Percentiles rank a stretch among this genome's conserved stretches.
Evolutionary conservation across 208 protist genomes (phyloP).

Genomic region (Leishmania turanica): DNA sequence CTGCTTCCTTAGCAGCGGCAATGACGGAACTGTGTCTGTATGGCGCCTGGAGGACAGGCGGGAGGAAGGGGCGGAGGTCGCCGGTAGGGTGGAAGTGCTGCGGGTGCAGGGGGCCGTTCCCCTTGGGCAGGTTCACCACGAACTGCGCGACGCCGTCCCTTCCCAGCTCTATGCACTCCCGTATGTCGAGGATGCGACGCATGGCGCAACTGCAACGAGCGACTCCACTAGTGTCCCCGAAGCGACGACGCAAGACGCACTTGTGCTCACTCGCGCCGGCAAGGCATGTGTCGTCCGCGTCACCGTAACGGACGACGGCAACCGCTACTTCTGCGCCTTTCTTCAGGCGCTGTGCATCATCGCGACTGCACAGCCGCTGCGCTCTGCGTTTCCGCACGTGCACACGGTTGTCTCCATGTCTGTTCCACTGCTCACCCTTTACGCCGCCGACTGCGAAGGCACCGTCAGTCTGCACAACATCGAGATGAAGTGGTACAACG

Average conservation of each 20-base stretch:
- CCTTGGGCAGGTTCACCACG: constrained; percentile 15
- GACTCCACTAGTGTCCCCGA: not conserved
- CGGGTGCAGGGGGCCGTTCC: constrained; percentile 22
- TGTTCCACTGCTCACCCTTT: constrained; percentile 58
- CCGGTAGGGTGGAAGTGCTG: constrained; percentile 10
- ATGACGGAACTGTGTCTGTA: constrained; percentile 70
- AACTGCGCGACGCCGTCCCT: constrained; percentile 39
- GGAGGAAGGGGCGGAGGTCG: not conserved
- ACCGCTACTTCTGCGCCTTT: constrained; percentile 10
- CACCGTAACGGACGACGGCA: constrained; percentile 30
- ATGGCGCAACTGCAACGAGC: not conserved
- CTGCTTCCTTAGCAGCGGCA: constrained; percentile 60
- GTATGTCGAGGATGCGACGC: not conserved
- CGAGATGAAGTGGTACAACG: constrained; percentile 69
- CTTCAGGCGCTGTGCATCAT: constrained; percentile 37
- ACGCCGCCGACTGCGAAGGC: constrained; percentile 60
- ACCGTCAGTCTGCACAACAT: constrained; percentile 73
- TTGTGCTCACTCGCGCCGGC: constrained; percentile 39
- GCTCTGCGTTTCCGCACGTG: constrained; percentile 31
- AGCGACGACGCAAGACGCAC: constrained; percentile 28
- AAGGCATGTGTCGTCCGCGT: constrained; percentile 33
- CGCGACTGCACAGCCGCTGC: constrained; percentile 28
- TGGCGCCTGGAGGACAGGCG: constrained; percentile 40
- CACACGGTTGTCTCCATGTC: constrained; percentile 35
- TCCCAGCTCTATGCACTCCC: constrained; percentile 30